Evolutionary conservation across 352 stramenopile genomes (phyloP).

Genomic region (Phytophthora rubi): DNA sequence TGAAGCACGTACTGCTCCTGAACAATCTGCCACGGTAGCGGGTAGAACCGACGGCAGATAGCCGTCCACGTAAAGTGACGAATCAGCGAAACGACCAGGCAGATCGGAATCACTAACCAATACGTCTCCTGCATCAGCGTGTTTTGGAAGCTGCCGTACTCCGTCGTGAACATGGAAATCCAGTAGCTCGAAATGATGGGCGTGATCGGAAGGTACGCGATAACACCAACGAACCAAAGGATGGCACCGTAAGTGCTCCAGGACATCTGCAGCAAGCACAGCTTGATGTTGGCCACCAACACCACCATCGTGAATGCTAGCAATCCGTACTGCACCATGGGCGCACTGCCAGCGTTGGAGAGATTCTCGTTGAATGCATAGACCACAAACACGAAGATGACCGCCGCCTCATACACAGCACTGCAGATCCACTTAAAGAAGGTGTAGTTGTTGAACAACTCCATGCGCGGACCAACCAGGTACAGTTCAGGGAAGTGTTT

Average conservation of each 20-base stretch:
- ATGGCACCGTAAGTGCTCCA: conserved; percentile 60
- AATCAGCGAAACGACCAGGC: conserved; percentile 57
- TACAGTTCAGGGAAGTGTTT: conserved; percentile 83
- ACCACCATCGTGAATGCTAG: conserved; percentile 95
- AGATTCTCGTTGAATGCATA: conserved; percentile 78
- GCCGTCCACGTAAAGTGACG: conserved; percentile 77
- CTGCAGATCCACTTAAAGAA: conserved; percentile 90
- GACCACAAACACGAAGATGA: conserved; percentile 75
- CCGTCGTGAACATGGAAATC: conserved; percentile 62
- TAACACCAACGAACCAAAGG: conserved; percentile 66
- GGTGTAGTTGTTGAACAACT: conserved; percentile 84
- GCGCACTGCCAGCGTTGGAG: conserved; percentile 85
- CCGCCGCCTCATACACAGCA: conserved; percentile 68
- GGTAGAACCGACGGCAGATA: conserved; percentile 79
- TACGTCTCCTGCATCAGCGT: conserved; percentile 66
- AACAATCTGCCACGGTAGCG: conserved; percentile 80
- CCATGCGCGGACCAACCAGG: conserved; percentile 70
- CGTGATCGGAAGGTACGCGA: conserved; percentile 71
- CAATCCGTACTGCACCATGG: conserved; percentile 92
- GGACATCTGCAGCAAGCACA: conserved; percentile 81
- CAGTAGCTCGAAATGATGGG: conserved; percentile 72
- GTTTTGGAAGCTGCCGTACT: conserved; percentile 82
- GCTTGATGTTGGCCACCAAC: conserved; percentile 94
- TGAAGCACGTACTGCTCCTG: conserved; percentile 75
- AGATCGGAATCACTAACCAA: conserved; percentile 77